Percentiles rank a stretch among this genome's conserved stretches.
These are phyloP conservation scores for Leishmania major DNA, from an alignment of 208 protist genomes.

Conservation along the genomic window DNA sequence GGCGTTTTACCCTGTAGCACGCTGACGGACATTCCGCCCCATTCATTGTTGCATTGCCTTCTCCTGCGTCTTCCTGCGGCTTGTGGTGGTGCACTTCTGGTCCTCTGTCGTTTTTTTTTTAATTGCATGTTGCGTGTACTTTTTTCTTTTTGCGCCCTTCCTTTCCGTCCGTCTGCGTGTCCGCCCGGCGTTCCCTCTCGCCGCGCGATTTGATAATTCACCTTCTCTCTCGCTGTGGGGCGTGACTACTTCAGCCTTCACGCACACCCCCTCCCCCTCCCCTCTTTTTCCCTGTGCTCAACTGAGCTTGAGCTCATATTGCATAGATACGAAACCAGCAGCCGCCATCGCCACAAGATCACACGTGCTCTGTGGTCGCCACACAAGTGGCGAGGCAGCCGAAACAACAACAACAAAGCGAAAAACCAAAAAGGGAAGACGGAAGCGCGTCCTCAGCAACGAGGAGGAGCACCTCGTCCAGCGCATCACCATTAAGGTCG, in stretches of 20 bases:
- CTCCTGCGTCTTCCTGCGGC: no score
- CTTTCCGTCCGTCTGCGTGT: background rate
- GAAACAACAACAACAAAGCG: background rate
- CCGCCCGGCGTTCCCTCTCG: background rate
- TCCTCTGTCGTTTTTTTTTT: background rate
- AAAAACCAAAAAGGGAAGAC: background rate
- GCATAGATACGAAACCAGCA: background rate
- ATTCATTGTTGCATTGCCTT: background rate
- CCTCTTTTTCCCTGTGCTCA: constrained; percentile 8
- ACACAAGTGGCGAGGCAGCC: background rate
- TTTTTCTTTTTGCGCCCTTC: background rate
- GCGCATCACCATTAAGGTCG: background rate
- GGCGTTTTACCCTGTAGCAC: background rate
- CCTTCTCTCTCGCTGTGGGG: background rate
- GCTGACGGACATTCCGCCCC: background rate
- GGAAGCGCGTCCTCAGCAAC: background rate
- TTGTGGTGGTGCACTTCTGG: no score
- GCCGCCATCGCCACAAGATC: background rate
- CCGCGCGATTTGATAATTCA: background rate
- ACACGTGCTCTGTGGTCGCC: background rate
- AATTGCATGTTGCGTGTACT: background rate
- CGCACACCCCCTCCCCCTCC: background rate
- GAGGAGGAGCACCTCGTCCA: background rate
- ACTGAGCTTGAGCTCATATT: background rate
- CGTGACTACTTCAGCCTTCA: background rate